These are phyloP conservation scores for Diaporthe sp. DNA, from an alignment of 2,329 filamentous ascomycete genomes.

Conservation along the genomic window DNA sequence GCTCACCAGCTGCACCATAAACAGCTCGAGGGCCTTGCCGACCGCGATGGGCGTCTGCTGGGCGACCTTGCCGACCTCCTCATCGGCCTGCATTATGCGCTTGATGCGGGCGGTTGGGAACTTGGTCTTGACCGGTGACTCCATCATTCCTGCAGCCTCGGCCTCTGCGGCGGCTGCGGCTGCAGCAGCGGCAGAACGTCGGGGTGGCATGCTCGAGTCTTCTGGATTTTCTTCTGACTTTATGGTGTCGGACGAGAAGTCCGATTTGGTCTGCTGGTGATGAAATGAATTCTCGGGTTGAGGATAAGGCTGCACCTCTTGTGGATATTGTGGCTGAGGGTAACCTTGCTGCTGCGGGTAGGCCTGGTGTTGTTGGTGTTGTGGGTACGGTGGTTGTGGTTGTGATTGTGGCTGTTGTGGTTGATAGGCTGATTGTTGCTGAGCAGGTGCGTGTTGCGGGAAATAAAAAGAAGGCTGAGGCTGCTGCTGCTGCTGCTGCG, in stretches of 20 bases:
- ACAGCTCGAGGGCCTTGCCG: constrained; percentile 94
- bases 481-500: constrained; percentile 17
- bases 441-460: constrained; percentile 19
- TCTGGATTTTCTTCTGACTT: constrained; percentile 42
- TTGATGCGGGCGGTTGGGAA: constrained; percentile 98
- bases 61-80: constrained; percentile 97
- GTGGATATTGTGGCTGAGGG: constrained; percentile 33
- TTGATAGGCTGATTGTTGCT: constrained; percentile 36
- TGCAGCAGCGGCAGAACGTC: constrained; percentile 48
- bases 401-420: background rate
- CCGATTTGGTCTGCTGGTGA: constrained; percentile 47
- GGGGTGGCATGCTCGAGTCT: constrained; percentile 54
- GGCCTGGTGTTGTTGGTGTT: constrained; percentile 18
- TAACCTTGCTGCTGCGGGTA: constrained; percentile 34
- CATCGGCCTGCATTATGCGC: constrained; percentile 98
- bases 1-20: constrained; percentile 95
- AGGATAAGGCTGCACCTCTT: constrained; percentile 30
- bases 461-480: constrained; percentile 11
- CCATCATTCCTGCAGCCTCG: constrained; percentile 62
- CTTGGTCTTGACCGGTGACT: constrained; percentile 88
- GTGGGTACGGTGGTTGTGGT: constrained; percentile 3
- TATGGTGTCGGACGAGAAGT: constrained; percentile 44
- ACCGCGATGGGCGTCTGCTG: constrained; percentile 98
- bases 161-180: constrained; percentile 53
- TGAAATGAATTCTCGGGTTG: constrained; percentile 41